These are phyloP conservation scores for Climacium dendroides DNA, from an alignment of 225 moss, liverwort and hornwort species.

Conservation along the genomic window DNA sequence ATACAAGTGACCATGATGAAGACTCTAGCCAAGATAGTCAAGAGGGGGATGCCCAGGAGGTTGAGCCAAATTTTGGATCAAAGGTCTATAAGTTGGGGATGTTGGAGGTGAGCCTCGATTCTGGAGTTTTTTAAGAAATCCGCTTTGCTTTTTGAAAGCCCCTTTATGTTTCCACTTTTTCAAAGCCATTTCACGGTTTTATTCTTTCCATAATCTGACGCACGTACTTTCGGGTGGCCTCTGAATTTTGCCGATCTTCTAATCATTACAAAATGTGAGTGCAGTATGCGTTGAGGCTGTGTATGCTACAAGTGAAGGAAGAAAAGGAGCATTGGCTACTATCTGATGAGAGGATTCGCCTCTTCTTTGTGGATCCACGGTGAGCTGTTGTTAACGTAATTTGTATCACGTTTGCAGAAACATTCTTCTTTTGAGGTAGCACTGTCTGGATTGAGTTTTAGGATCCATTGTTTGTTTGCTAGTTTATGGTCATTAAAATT, in stretches of 20 bases:
- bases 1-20: conserved; percentile 12
- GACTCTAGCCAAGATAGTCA: conserved; percentile 16
- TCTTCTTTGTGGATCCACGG: conserved; percentile 36
- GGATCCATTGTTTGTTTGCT: not conserved
- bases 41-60: conserved; percentile 5
- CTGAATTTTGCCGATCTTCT: not conserved
- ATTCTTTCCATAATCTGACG: not conserved
- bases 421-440: not conserved
- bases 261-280: not conserved
- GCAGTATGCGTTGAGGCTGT: conserved; percentile 39
- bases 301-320: conserved; percentile 50
- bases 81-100: conserved; percentile 40
- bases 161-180: not conserved
- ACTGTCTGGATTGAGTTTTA: not conserved
- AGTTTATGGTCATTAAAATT: not conserved
- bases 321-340: conserved; percentile 51
- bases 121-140: not conserved
- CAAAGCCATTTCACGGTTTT: not conserved
- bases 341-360: conserved; percentile 25
- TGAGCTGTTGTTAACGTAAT: not conserved
- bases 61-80: conserved; percentile 20
- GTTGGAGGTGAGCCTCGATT: conserved; percentile 21
- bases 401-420: not conserved
- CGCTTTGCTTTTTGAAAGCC: not conserved
- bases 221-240: not conserved